Evolutionary conservation across 805 yeast genomes (phyloP), one percentile per base, ranked within the genome.

Genomic region (Sugiyamaella marilandica): DNA sequence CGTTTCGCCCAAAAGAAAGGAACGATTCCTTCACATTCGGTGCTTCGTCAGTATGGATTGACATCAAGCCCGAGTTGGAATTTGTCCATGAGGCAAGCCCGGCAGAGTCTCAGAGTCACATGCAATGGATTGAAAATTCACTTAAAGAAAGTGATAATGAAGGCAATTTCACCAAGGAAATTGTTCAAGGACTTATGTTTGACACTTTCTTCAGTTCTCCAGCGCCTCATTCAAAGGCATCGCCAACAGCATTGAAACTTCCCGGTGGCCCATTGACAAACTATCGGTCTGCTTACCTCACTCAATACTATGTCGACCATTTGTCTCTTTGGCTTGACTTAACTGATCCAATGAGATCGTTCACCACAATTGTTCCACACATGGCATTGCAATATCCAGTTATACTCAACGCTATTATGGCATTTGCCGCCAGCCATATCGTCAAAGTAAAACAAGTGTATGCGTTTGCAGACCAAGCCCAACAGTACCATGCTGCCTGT

Each of bases 381-480:
- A 13, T 39, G 21, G 43, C 43, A 10, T 24, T 39, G 16, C 24
- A 39, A 13, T 39, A 39, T 16, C 43, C 43, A n/a, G 19, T 39
- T 16, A 39, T 39, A 39, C 19, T 39, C 4, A 39, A 39, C 19
- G 43, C 43, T 10, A 39, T 39, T 39, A 39, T 39, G 43, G 43
- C 43, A 14, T 39, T 39, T 39, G 43, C 43, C 5, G 43, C 43
- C 13, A 39, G 43, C 24, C 43, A 39, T 16, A 39, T 39, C 19
- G 43, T 39, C 24, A 39, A 39, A 19, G 43, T 39, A 16, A 39
- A 39, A 21, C 43, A 39, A 39, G 43, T 39, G 9, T 39, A 39
- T 39, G 43, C 43, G 21, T 39, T 39, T 39, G 43, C 43, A 5
- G 43, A 39, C 9, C 43, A 39, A 39, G 43, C 43, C 19, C 43